Evolutionary conservation across 208 protist genomes (phyloP).

Genomic region (Trypanosoma conorhini): DNA sequence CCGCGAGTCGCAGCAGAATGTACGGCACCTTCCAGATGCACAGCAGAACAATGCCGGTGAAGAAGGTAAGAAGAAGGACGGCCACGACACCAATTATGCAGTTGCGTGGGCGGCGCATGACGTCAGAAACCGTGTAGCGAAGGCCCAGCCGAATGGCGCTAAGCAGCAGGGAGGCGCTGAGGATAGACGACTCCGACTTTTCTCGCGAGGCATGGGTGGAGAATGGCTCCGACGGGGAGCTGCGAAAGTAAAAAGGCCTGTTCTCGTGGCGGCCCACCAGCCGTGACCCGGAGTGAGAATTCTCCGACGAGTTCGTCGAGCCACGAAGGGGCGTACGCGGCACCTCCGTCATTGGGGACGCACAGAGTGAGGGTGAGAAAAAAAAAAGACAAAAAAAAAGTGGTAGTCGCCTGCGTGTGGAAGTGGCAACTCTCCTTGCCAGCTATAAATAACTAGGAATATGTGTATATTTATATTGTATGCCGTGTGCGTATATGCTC

Average conservation of each 20-base stretch:
- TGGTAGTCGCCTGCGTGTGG: neutral
- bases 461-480: neutral
- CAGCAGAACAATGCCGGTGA: conserved; percentile 51
- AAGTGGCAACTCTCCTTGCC: neutral
- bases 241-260: neutral
- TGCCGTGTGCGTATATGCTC: neutral
- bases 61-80: conserved; percentile 67
- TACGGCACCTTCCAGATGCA: conserved; percentile 68
- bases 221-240: neutral
- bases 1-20: conserved; percentile 65
- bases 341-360: neutral
- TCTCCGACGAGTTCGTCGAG: neutral
- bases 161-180: neutral
- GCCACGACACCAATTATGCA: conserved; percentile 59
- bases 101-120: conserved; percentile 59
- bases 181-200: neutral
- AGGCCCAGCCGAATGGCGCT: conserved; percentile 34
- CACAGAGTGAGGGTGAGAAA: neutral
- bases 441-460: too few species aligned
- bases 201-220: neutral
- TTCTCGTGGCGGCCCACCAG: neutral
- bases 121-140: conserved; percentile 54
- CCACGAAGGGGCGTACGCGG: neutral
- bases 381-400: neutral
- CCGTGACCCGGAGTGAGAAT: neutral